phyloP scores from a whole-genome alignment of 2,329 filamentous ascomycete genomes.

The Monilinia vaccinii-corymbosi region DNA sequence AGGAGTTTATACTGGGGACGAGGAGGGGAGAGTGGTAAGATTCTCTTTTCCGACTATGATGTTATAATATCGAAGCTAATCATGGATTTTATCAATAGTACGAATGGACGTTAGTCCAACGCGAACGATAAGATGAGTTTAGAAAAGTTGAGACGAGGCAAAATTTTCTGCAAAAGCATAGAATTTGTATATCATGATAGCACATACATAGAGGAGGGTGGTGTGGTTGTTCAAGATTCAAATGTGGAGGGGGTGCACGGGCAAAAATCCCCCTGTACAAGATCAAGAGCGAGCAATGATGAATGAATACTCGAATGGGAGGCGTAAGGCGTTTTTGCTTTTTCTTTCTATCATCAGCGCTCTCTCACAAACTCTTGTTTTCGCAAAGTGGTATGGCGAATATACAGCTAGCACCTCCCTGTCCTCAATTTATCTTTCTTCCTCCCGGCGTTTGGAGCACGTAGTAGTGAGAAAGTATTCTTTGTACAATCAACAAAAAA shows the following conservation, averaged over 20 bases:
- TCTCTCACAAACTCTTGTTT: neutral
- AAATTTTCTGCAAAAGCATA: neutral
- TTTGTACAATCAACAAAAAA: no score
- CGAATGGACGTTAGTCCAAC: conserved; percentile 39
- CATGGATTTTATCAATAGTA: conserved; percentile 17
- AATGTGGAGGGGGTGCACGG: neutral
- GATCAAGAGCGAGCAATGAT: neutral
- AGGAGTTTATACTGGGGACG: conserved; percentile 87
- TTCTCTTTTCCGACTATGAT: neutral
- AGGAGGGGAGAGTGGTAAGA: conserved; percentile 79
- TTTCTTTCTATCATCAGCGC: neutral
- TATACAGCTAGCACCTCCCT: no score
- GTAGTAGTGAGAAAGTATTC: no score
- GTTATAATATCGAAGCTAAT: neutral
- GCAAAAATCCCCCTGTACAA: neutral
- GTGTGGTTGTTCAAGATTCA: neutral
- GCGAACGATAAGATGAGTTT: conserved; percentile 31
- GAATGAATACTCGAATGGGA: neutral
- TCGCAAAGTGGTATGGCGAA: neutral
- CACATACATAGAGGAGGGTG: neutral
- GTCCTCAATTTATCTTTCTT: no score
- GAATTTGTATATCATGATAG: neutral
- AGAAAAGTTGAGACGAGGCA: neutral
- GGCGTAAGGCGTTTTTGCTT: neutral
- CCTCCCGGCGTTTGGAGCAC: no score